phyloP scores from a whole-genome alignment of 306 rosid genomes.

The Vigna nakashimae region DNA sequence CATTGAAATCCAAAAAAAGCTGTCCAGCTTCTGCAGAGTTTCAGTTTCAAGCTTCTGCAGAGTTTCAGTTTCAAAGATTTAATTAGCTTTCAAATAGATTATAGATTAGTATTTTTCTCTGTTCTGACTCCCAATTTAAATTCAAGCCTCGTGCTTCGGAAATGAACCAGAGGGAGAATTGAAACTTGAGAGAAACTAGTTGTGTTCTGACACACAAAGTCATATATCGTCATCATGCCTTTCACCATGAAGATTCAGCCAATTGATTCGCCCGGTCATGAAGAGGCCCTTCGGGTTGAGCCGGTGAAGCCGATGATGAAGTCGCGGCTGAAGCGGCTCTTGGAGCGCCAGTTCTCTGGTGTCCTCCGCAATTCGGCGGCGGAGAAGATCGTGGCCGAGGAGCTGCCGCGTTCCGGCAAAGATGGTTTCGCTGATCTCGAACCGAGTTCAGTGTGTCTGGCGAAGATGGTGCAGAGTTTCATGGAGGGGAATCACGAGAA shows the following conservation, averaged over 20 bases:
- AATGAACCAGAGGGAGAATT: slow-evolving; percentile 43
- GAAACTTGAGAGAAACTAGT: slow-evolving; percentile 21
- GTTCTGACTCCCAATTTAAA: slow-evolving; percentile 33
- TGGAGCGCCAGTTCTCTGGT: slow-evolving; percentile 78
- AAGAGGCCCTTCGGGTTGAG: slow-evolving; percentile 53
- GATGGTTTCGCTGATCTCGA: slow-evolving; percentile 60
- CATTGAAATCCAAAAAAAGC: slow-evolving; percentile 45
- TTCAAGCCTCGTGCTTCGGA: slow-evolving; percentile 36
- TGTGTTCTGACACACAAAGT: background rate
- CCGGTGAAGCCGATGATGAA: slow-evolving; percentile 67
- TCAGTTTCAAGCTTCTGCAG: slow-evolving; percentile 37
- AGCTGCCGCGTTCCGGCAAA: slow-evolving; percentile 48
- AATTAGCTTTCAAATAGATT: slow-evolving; percentile 17
- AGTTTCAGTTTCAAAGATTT: slow-evolving; percentile 40
- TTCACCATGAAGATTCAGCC: slow-evolving; percentile 92
- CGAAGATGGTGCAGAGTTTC: slow-evolving; percentile 87
- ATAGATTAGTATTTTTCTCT: background rate
- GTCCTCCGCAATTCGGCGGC: slow-evolving; percentile 56
- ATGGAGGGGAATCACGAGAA: slow-evolving; percentile 77
- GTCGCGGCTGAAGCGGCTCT: slow-evolving; percentile 79
- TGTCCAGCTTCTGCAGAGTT: slow-evolving; percentile 27
- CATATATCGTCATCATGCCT: slow-evolving; percentile 49
- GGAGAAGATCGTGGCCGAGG: slow-evolving; percentile 55
- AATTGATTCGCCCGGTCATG: slow-evolving; percentile 58
- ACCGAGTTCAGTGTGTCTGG: slow-evolving; percentile 78